Evolutionary conservation across 331 rosid genomes (phyloP), one percentile per base, ranked within the genome.

Genomic region (Quercus tomentella): DNA sequence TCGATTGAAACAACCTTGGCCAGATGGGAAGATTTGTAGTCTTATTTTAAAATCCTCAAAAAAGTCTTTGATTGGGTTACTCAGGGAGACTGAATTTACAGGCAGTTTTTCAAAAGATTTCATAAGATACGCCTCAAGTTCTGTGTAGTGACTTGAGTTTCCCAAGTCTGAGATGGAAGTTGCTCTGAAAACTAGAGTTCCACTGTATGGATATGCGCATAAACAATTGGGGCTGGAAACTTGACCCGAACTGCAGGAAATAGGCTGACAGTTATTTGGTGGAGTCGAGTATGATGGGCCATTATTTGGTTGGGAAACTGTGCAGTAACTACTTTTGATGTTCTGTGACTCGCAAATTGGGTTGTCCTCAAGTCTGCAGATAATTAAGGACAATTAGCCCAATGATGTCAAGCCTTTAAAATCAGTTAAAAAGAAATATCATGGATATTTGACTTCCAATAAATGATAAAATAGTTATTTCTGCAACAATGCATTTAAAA

Each of bases 201-300:
- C 97, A 2, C 80, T 68, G 73, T 81, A 93, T 70, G 97, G 93
- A 61, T 84, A 86, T 76, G 89, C 88, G 72, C 97, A 93, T 82
- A 6, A 80, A 76, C 97, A 91, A 5, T 83, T 83, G 30, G 94
- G 97, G 81, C 91, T 91, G 41, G 72, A 69, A 77, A 30, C 83
- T 82, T 81, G 83, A 23, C 82, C 75, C 2, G 73, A 26, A 60
- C 33, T 66, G 80, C 97, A 91, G 3, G 56, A 6, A 76, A 49
- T 25, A 30, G 71, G 81, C 10, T 41, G 35, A 65, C 97, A 93
- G 70, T 80, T 81, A 57, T 76, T 72, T 23, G 26, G 51, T n/a
- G 75, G 76, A 0, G 87, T 80, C 43, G 69, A 21, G n/a, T 87
- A 79, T 4, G 88, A 16, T 11, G 52, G 4, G 16, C 52, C 52